A percentile compares a stretch with the other conserved stretches of the same genome.
Conservation (phyloP, 257 asterid species). For the Solanum medicagineum region DNA sequence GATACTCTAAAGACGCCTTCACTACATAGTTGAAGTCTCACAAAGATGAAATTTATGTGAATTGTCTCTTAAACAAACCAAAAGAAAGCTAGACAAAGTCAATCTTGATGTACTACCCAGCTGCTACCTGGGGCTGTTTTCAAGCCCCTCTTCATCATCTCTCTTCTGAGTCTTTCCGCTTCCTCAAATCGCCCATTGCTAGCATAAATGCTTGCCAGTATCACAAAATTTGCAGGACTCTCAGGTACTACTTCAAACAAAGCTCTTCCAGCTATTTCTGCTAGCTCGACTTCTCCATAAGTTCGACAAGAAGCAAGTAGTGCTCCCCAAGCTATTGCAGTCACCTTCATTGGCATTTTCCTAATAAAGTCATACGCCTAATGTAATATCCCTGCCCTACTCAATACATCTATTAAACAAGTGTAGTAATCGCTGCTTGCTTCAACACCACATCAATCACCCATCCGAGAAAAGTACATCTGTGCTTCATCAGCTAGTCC, state of each 20-base stretch:
- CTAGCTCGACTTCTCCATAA: conserved; percentile 37
- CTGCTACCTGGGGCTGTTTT: conserved; percentile 28
- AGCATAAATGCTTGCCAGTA: conserved; percentile 22
- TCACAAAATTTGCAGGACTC: conserved; percentile 32
- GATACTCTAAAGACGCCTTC: neutral
- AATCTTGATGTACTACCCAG: conserved; percentile 19
- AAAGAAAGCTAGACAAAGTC: neutral
- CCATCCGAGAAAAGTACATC: conserved; percentile 18
- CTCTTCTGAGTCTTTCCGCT: conserved; percentile 14
- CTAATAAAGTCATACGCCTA: conserved; percentile 32
- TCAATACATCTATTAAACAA: conserved; percentile 40
- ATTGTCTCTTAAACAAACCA: neutral
- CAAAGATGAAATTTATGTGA: neutral
- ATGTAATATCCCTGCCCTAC: conserved; percentile 26
- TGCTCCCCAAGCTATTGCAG: conserved; percentile 50
- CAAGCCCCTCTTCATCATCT: conserved; percentile 23
- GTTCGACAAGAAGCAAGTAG: conserved; percentile 40
- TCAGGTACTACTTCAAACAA: conserved; percentile 30
- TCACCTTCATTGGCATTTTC: conserved; percentile 27
- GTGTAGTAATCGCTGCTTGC: conserved; percentile 33
- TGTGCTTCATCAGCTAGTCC: conserved; percentile 37
- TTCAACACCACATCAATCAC: conserved; percentile 11
- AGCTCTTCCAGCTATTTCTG: conserved; percentile 34
- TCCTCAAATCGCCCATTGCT: conserved; percentile 20
- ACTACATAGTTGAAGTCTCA: neutral